Percentiles rank a stretch among this genome's conserved stretches.
Evolutionary conservation across 306 rosid genomes (phyloP).

Genomic region (Trichosanthes truncata): DNA sequence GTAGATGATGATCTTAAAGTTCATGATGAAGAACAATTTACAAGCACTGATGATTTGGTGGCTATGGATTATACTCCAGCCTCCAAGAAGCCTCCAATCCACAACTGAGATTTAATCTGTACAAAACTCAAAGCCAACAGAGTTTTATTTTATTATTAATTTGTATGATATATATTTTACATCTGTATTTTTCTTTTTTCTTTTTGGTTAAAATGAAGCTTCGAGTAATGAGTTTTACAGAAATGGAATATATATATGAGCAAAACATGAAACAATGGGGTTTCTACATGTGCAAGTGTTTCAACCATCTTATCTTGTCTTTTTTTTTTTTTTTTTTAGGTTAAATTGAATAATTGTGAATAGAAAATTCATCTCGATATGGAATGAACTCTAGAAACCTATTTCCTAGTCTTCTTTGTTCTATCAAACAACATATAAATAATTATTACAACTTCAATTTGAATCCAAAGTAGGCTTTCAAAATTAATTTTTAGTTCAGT

Average conservation of each 20-base stretch:
- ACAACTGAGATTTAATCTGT: conserved; percentile 28
- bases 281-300: not conserved
- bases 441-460: too few relatives aligned
- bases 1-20: conserved; percentile 11
- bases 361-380: not conserved
- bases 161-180: conserved; percentile 6
- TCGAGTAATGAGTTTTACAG: not conserved
- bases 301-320: not conserved
- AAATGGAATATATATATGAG: not conserved
- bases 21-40: conserved; percentile 21
- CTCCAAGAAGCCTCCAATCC: conserved; percentile 76
- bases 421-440: too few relatives aligned
- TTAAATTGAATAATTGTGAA: not conserved
- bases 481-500: too few relatives aligned
- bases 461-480: too few relatives aligned
- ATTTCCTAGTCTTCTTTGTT: too few relatives aligned
- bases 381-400: too few relatives aligned
- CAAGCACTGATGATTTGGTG: conserved; percentile 41
- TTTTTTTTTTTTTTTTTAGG: not conserved
- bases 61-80: conserved; percentile 79
- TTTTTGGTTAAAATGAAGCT: not conserved
- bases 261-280: not conserved
- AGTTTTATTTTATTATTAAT: not conserved
- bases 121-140: not conserved
- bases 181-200: not conserved